These are phyloP conservation scores for Candida nonsorbophila DNA, from an alignment of 805 yeast genomes.

Conservation along the genomic window DNA sequence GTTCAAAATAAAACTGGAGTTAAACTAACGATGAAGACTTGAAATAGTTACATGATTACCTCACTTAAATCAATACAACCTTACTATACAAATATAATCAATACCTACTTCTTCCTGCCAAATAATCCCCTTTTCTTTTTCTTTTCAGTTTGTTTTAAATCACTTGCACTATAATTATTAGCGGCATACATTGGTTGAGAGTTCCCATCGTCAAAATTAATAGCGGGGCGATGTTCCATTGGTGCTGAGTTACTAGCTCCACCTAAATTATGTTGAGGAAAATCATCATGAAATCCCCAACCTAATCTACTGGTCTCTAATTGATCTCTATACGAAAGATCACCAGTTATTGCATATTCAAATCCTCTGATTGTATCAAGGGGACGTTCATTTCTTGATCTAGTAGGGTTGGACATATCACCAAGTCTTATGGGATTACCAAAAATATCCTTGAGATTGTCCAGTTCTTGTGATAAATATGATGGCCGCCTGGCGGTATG, in stretches of 20 bases:
- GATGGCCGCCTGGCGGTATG: constrained; percentile 34
- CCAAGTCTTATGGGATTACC: constrained; percentile 76
- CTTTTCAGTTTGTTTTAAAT: constrained; percentile 28
- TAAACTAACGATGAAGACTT: no score
- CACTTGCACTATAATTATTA: constrained; percentile 53
- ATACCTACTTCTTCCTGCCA: constrained; percentile 48
- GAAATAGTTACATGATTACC: no score
- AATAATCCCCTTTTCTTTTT: constrained; percentile 74
- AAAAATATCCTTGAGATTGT: constrained; percentile 71
- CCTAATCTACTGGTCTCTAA: constrained; percentile 76
- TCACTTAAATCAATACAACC: no score
- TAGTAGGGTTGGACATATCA: constrained; percentile 89
- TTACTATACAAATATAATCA: no score
- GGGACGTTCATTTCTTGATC: constrained; percentile 93
- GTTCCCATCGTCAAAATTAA: constrained; percentile 30
- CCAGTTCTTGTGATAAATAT: constrained; percentile 43
- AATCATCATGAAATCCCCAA: constrained; percentile 81
- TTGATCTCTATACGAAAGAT: constrained; percentile 69
- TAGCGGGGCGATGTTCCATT: constrained; percentile 29
- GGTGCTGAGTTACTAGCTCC: constrained; percentile 20
- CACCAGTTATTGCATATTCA: constrained; percentile 93
- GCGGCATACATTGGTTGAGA: constrained; percentile 47
- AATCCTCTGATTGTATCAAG: constrained; percentile 91
- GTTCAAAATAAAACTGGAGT: no score
- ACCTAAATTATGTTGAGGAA: constrained; percentile 46